Conservation (phyloP, 768 basidiomycete species). For the Flagelloscypha sp. region DNA sequence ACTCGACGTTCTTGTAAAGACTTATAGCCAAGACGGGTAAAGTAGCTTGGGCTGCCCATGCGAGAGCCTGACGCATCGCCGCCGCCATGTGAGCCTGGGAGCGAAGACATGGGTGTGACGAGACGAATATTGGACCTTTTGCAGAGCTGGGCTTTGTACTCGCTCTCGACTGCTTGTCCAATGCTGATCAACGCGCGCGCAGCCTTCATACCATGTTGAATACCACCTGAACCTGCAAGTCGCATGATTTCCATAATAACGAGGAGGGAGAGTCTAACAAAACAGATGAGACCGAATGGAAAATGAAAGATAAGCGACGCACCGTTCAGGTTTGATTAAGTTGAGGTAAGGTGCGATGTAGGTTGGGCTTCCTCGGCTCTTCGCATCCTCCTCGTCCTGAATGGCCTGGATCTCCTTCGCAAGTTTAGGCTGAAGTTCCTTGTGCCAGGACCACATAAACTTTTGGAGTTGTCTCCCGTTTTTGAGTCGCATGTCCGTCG, state of each 20-base stretch:
- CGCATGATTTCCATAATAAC: slow-evolving; percentile 88
- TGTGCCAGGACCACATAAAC: slow-evolving; percentile 89
- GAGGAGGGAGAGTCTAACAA: slow-evolving; percentile 78
- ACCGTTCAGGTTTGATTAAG: slow-evolving; percentile 68
- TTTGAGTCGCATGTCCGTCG: too few relatives aligned
- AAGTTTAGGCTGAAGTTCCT: slow-evolving; percentile 43
- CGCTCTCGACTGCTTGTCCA: slow-evolving; percentile 80
- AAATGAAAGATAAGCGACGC: too few relatives aligned
- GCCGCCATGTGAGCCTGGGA: slow-evolving; percentile 18
- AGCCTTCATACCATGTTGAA: slow-evolving; percentile 85
- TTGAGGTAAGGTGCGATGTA: slow-evolving; percentile 62
- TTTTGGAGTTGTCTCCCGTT: slow-evolving; percentile 45
- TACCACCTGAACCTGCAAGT: slow-evolving; percentile 64
- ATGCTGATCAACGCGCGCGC: slow-evolving; percentile 72
- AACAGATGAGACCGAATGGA: too few relatives aligned
- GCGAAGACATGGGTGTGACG: slow-evolving; percentile 26
- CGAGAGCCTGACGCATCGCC: slow-evolving; percentile 15
- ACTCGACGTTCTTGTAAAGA: slow-evolving; percentile 58
- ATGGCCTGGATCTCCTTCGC: slow-evolving; percentile 44
- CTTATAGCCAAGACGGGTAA: slow-evolving; percentile 52
- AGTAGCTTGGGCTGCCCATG: slow-evolving; percentile 33
- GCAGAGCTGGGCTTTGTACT: slow-evolving; percentile 82
- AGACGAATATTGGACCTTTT: slow-evolving; percentile 51
- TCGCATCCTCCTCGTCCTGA: slow-evolving; percentile 23
- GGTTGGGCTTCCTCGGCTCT: slow-evolving; percentile 1